Percentiles rank a stretch among this genome's conserved stretches.
Evolutionary conservation across 2,329 filamentous ascomycete species (phyloP).

Genomic region (Cryphonectria nitschkei): DNA sequence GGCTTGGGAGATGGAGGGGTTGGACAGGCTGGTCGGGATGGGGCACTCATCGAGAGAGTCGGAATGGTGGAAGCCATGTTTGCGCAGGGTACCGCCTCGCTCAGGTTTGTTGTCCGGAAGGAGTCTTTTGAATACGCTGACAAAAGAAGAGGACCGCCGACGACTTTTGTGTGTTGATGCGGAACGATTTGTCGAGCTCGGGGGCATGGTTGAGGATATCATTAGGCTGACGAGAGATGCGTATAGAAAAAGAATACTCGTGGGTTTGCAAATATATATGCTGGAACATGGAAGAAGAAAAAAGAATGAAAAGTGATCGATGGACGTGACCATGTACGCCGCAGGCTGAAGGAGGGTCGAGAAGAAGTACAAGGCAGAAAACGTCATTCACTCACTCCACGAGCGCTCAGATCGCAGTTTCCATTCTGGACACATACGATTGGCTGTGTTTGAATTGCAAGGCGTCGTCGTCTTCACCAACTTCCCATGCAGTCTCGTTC

Average conservation of each 20-base stretch:
- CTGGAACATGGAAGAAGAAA: background rate
- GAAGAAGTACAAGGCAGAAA: background rate
- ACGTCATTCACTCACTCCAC: background rate
- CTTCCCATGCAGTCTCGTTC: background rate
- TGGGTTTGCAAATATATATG: background rate
- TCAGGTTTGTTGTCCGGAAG: conserved; percentile 55
- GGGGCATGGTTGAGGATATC: background rate
- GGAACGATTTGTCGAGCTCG: background rate
- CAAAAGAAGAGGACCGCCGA: conserved; percentile 38
- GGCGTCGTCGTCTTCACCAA: background rate
- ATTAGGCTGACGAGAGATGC: background rate
- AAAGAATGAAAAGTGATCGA: too few relatives aligned
- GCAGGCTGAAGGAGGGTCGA: background rate
- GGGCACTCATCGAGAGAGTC: conserved; percentile 25
- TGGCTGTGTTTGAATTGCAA: background rate
- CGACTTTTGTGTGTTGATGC: conserved; percentile 3
- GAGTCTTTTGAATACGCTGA: conserved; percentile 48
- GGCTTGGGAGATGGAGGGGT: background rate
- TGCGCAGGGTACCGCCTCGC: conserved; percentile 51
- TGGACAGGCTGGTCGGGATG: background rate
- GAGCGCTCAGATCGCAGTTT: conserved; percentile 5
- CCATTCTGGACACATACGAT: background rate
- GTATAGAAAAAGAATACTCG: background rate
- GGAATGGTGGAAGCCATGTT: conserved; percentile 37
- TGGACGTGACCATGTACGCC: too few relatives aligned